Evolutionary conservation across 805 yeast species (phyloP).

Genomic region (Komagataella populi): DNA sequence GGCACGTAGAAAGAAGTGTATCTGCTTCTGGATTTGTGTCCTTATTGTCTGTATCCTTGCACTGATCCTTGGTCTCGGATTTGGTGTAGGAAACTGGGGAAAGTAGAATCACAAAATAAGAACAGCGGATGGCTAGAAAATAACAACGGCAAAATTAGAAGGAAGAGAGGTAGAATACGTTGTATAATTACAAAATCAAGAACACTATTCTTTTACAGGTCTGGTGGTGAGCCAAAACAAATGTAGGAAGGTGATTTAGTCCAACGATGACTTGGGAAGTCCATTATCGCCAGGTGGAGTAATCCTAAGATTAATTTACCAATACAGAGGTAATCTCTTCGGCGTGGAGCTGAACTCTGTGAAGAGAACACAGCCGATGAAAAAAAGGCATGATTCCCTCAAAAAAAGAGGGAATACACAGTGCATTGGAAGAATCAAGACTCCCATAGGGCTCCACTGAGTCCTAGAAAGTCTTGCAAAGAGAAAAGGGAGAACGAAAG

Average conservation of each 20-base stretch:
- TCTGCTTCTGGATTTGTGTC: conserved; percentile 59
- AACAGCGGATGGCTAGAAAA: not conserved
- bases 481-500: not conserved
- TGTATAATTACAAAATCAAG: not conserved
- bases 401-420: not conserved
- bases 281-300: conserved; percentile 3
- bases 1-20: conserved; percentile 84
- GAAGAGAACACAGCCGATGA: not conserved
- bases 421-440: not conserved
- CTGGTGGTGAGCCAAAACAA: not conserved
- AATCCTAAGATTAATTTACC: conserved; percentile 3
- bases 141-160: not conserved
- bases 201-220: not conserved
- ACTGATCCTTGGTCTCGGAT: conserved; percentile 38
- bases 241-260: conserved; percentile 4
- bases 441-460: not conserved
- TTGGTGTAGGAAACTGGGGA: not conserved
- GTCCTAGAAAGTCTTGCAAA: not conserved
- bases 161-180: not conserved
- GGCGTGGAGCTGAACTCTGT: not conserved
- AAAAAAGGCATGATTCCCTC: not conserved
- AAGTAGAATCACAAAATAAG: not conserved
- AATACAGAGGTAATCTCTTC: conserved; percentile 3
- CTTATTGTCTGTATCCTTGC: conserved; percentile 51
- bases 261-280: not conserved